Evolutionary conservation across 2,329 filamentous ascomycete genomes (phyloP), one percentile per base, ranked within the genome.

Genomic region (Fusarium keratoplasticum): DNA sequence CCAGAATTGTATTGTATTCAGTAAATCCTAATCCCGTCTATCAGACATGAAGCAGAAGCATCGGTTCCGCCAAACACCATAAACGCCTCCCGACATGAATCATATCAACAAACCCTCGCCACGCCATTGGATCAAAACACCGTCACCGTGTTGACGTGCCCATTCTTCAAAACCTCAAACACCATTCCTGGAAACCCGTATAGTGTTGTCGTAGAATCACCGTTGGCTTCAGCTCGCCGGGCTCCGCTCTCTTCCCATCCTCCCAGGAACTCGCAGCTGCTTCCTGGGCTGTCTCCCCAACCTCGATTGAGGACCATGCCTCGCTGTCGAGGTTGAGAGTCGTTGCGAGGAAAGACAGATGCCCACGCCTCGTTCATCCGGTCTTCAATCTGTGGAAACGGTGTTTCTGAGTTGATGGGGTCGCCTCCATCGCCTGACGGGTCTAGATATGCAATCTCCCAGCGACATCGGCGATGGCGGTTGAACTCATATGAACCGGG

Each of bases 401-500:
- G 85, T 61, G 94, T 94, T 83, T 98, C 96, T 0, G 95, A 97
- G 71, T 89, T 90, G 60, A 94, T 83, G 20, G 83, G 75, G 8
- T 86, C 82, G 5, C 86, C 82, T 13, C 83, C 83, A 13, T 85
- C 80, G 11, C 83, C 80, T 6, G 85, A 80, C 11, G 89, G 83
- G 14, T 81, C 77, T 6, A 92, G 83, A 74, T 92, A 92, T 52
- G 84, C 82, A 61, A 98, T 91, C 61, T 92, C 91, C 96, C 96
- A 99, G 44, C 95, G 91, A 77, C 94, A 95, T 70, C 96, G 91
- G 20, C 96, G 92, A 82, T 98, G 95, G 6, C 96, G 91, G 83
- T 99, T 98, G 85, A 99, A 99, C 13, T 96, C 94, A 81, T 98
- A 98, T 1, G 95, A 98, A 0, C 96, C 96, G 1, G 96, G 96